A percentile compares a stretch with the other conserved stretches of the same genome.
Evolutionary conservation across 371 early-diverging fungal genomes (phyloP).

Genomic region (Cokeromyces recurvatus): DNA sequence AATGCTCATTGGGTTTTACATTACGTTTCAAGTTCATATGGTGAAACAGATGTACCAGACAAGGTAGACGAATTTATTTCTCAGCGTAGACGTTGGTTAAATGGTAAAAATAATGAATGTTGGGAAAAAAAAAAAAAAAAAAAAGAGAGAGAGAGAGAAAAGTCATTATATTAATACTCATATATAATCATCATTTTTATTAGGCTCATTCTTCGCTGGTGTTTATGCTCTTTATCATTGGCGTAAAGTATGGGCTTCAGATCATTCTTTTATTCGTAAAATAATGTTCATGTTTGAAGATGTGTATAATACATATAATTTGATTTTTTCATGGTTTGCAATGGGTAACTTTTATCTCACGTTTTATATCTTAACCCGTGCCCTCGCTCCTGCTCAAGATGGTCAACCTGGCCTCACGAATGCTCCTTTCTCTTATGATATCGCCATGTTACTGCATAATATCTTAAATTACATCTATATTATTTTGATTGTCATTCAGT

Average conservation of each 20-base stretch:
- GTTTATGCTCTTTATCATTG: slow-evolving; percentile 58
- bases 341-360: slow-evolving; percentile 73
- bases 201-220: slow-evolving; percentile 63
- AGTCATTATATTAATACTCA: background rate
- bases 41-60: slow-evolving; percentile 84
- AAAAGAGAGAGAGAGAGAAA: too few relatives aligned
- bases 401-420: slow-evolving; percentile 6
- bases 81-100: slow-evolving; percentile 88
- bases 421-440: slow-evolving; percentile 25
- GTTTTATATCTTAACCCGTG: slow-evolving; percentile 66
- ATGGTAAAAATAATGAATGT: too few relatives aligned
- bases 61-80: slow-evolving; percentile 74
- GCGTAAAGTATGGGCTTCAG: slow-evolving; percentile 53
- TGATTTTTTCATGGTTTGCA: slow-evolving; percentile 76
- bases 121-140: too few relatives aligned
- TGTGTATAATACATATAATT: slow-evolving; percentile 55
- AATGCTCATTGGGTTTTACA: slow-evolving; percentile 68
- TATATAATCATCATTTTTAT: too few relatives aligned
- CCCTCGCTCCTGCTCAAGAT: slow-evolving; percentile 21
- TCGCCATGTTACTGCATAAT: slow-evolving; percentile 28
- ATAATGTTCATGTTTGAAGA: slow-evolving; percentile 59
- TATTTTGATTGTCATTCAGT: slow-evolving; percentile 54
- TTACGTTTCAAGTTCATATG: slow-evolving; percentile 64
- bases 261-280: slow-evolving; percentile 64
- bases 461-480: slow-evolving; percentile 59